Evolutionary conservation across 2,329 filamentous ascomycete species (phyloP), one percentile per base, ranked within the genome.

Genomic region (Calonectria pteridis): DNA sequence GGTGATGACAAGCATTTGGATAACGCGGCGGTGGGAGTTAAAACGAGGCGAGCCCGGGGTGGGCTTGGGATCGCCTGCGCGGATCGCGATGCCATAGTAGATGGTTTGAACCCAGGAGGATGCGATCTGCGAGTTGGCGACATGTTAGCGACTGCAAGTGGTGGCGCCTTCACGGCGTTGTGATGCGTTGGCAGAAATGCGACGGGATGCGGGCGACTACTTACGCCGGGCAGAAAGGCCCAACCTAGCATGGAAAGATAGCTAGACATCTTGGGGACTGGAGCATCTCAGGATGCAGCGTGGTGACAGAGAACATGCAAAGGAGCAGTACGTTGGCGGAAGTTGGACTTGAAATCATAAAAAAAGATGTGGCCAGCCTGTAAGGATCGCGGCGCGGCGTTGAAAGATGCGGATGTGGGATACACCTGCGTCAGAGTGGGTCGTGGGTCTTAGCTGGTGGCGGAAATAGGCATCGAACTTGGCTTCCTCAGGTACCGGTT

Each of bases 1-100:
- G 63, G 93, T 88, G 65, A 98, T 93, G 80, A 98, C 94, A 78
- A 93, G 87, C 82, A 96, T 93, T 83, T 97, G 93, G 83, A 98
- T 96, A 79, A 92, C 91, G 72, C 94, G 94, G 73, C 95, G 93
- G 86, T 98, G 94, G 71, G 90, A 89, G 76, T 89, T 88, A 83
- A 91, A 94, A 77, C 92, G 92, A 2, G 92, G 89, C n/a, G 90
- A 88, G 83, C 94, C 91, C 43, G 94, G 91, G 72, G 86, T 91
- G 2, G 94, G 96, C 73, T 94, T 94, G 18, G 94, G 94, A 75
- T 95, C 93, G 81, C 97, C 97, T 59, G 95, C 97, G 77, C 96
- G 95, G 83, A 98, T 96, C 69, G 94, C 94, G 78, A 98, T 86
- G 80, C 93, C 90, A 87, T 98, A 99, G 87, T 95, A 97, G 78